These are phyloP conservation scores for Tetrahymena borealis DNA, from an alignment of 73 alveolate species.

Conservation along the genomic window DNA sequence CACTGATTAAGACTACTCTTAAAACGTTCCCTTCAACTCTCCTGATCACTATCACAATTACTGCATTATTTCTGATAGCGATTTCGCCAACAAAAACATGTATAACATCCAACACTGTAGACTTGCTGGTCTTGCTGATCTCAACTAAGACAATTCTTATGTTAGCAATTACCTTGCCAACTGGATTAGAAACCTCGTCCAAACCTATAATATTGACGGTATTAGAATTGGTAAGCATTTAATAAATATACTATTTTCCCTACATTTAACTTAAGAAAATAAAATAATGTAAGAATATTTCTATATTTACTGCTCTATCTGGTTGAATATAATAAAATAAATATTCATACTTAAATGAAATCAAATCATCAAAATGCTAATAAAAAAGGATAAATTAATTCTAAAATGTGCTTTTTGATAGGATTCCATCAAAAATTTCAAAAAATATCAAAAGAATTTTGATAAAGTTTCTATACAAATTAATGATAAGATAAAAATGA, in stretches of 20 bases:
- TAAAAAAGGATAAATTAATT: no score
- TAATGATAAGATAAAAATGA: no score
- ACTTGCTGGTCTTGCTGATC: conserved; percentile 89
- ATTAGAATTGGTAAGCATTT: conserved; percentile 55
- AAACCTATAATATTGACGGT: conserved; percentile 84
- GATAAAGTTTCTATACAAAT: no score
- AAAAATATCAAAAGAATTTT: no score
- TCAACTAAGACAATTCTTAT: conserved; percentile 66
- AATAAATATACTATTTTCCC: neutral
- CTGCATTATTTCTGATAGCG: conserved; percentile 60
- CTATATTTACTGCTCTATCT: no score
- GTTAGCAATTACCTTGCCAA: conserved; percentile 64
- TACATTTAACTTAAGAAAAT: neutral
- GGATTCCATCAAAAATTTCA: no score
- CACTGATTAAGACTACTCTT: conserved; percentile 50
- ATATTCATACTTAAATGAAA: no score
- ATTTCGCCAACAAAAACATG: conserved; percentile 36
- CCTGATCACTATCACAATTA: conserved; percentile 73
- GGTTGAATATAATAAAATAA: no score
- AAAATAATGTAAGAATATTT: no score
- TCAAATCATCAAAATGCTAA: no score
- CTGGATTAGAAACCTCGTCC: conserved; percentile 75
- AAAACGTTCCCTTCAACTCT: conserved; percentile 83
- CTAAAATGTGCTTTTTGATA: no score
- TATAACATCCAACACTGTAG: conserved; percentile 78